Evolutionary conservation across 352 stramenopile species (phyloP), one percentile per base, ranked within the genome.

Genomic region (Blastocystis sp.): DNA sequence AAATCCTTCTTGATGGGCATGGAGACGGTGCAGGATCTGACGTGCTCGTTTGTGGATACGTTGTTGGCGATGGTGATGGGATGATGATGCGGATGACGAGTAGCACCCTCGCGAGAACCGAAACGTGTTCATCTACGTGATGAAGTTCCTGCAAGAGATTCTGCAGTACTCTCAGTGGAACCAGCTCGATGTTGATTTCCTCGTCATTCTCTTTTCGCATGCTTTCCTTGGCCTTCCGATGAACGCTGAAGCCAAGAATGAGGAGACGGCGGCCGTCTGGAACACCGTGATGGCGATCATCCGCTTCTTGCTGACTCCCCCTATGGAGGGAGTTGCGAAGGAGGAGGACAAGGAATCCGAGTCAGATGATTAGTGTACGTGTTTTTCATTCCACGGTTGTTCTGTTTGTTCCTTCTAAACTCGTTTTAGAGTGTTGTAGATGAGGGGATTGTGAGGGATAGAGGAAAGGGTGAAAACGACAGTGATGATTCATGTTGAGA

Each of bases 51-150:
- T 38, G 57, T 69, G 24, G 60, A 84, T 52, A 84, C 28, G 61
- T 24, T 84, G 52, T 68, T 84, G 54, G 74, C 57, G 43, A 84
- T 84, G 74, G 74, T 84, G 48, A 69, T 2, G 74, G 69, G 10
- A 10, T 7, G 54, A 10, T 24, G 9, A 40, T 2, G 21, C 19
- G 0, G 24, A 42, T 76, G 45, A 79, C 3, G 38, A 48, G n/a
- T 76, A 88, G 78, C 34, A 69, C 10, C 78, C 68, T 21, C 43
- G 66, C 43, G 68, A 79, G 57, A 76, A 88, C 57, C 78, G 78
- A 21, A 88, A 78, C 24, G 64, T 79, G 4, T 88, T 88, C 54
- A 88, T 88, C 45, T 88, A 88, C 34, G 11, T 88, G 45, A 88
- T 88, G 43, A 74, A 61, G 61, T 88, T 88, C 34, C 24, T 88